A percentile compares a stretch with the other conserved stretches of the same genome.
phyloP scores from a whole-genome alignment of 306 rosid species.

The Prunus mira region DNA sequence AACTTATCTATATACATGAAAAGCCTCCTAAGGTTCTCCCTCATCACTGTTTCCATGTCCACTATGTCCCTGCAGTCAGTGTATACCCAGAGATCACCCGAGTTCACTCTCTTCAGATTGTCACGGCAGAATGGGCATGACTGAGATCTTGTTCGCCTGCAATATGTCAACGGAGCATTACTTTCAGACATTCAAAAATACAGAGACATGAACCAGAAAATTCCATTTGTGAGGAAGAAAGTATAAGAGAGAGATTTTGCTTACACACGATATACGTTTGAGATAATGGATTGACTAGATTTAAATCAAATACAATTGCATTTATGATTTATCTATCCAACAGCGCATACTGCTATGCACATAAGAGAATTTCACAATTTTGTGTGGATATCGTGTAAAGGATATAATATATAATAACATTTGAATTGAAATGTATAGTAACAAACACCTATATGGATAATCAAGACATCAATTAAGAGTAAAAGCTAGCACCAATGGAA shows the following conservation, averaged over 20 bases:
- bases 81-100: slow-evolving; percentile 88
- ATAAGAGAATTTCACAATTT: not conserved
- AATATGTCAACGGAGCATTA: slow-evolving; percentile 6
- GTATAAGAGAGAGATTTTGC: not conserved
- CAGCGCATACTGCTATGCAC: not conserved
- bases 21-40: slow-evolving; percentile 85
- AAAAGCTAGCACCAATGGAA: not conserved
- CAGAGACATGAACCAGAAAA: not conserved
- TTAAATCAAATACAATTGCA: not conserved
- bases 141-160: slow-evolving; percentile 87
- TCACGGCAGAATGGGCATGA: slow-evolving; percentile 97
- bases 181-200: slow-evolving; percentile 2
- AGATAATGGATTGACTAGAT: not conserved
- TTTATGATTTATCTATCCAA: not conserved
- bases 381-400: not conserved
- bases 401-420: not conserved
- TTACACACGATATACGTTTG: not conserved
- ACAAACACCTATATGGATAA: not conserved
- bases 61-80: slow-evolving; percentile 67
- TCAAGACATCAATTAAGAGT: not conserved
- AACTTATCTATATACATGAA: slow-evolving; percentile 86
- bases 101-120: slow-evolving; percentile 85
- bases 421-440: not conserved
- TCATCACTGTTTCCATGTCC: slow-evolving; percentile 72
- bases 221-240: not conserved